Base-by-base conservation (phyloP, 2,329 filamentous ascomycete genomes). In the Arthrobotrys iridis region DNA sequence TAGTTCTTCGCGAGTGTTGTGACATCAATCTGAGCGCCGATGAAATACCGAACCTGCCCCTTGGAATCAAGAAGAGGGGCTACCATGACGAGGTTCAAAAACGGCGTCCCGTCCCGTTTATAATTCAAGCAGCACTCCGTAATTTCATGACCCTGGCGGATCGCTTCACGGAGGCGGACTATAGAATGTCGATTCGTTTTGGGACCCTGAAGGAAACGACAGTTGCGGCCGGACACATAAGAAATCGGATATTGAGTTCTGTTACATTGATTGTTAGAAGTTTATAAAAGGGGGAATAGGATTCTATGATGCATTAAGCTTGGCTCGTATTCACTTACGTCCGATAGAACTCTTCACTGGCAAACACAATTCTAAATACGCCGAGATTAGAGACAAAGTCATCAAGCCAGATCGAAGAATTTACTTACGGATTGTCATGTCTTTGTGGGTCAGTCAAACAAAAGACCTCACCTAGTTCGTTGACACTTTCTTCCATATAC, bases 101-200 rank as follows among this genome's bases (percentile, higher is more conserved):
- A 93, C 0, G 90, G 89, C 0, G 89, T 90, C 0, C 90, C 90
- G 78, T 93, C 90, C n/a, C 90, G 87, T 30, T 82, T 88, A 86
- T 91, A 93, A 81, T 93, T 93, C 37, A 93, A 82, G 65, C 93
- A 88, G 0, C 91, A 87, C 79, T 93, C 91, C 63, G 86, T 90
- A 77, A 90, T 87, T 78, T 93, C 91, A 77, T 87, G 85, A n/a
- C 89, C 89, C 0, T 85, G 86, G 5, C 84, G 81, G 8, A 90
- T 82, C 26, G 88, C 88, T 41, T 90, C 86, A 30, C 86, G 84
- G 8, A 93, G 83, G 62, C 91, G 85, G 63, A 84, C 82, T 0
- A 91, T 84, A 58, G 88, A 90, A 75, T 86, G 85, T 0, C 84
- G 84, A 77, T 90, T 90, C 4, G 91, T 93, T 78, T 87, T 87